These are phyloP conservation scores for Pisolithus sp. DNA, from an alignment of 768 basidiomycete species.

Conservation along the genomic window DNA sequence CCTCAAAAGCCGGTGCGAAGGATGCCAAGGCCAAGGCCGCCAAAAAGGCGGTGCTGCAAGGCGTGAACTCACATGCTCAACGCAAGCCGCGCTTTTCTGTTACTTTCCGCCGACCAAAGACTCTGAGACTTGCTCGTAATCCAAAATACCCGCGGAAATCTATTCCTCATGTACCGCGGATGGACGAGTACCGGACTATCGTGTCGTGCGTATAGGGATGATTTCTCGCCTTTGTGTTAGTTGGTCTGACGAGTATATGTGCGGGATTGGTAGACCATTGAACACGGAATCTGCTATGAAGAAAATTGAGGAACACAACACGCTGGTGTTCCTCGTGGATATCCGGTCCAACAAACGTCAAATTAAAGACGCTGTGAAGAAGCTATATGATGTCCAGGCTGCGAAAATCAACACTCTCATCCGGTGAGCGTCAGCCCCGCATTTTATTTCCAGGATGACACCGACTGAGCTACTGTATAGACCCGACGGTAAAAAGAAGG, in stretches of 20 bases:
- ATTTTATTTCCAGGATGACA: neutral
- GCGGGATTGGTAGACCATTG: constrained; percentile 47
- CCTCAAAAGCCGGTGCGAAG: constrained; percentile 28
- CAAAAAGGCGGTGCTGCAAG: constrained; percentile 94
- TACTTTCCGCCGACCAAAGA: constrained; percentile 95
- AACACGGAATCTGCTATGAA: constrained; percentile 99
- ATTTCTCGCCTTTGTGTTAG: neutral
- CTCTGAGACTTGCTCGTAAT: constrained; percentile 72
- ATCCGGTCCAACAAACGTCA: constrained; percentile 95
- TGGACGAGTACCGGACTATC: constrained; percentile 96
- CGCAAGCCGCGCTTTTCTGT: constrained; percentile 83
- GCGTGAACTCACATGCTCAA: constrained; percentile 63
- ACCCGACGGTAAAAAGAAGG: constrained; percentile 99
- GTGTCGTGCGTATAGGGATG: constrained; percentile 56
- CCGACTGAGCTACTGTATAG: constrained; percentile 31
- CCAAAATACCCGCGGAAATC: constrained; percentile 97
- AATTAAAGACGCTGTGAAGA: constrained; percentile 99
- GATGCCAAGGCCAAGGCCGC: constrained; percentile 82
- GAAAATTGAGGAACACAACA: constrained; percentile 99
- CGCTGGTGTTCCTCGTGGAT: constrained; percentile 96
- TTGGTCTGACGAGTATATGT: neutral
- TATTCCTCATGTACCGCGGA: constrained; percentile 83
- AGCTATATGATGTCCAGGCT: constrained; percentile 95
- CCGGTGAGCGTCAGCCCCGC: constrained; percentile 49
- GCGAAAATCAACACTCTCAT: constrained; percentile 98